Conservation (phyloP, 495 filamentous ascomycete genomes). For the Clavariopsis aquatica region DNA sequence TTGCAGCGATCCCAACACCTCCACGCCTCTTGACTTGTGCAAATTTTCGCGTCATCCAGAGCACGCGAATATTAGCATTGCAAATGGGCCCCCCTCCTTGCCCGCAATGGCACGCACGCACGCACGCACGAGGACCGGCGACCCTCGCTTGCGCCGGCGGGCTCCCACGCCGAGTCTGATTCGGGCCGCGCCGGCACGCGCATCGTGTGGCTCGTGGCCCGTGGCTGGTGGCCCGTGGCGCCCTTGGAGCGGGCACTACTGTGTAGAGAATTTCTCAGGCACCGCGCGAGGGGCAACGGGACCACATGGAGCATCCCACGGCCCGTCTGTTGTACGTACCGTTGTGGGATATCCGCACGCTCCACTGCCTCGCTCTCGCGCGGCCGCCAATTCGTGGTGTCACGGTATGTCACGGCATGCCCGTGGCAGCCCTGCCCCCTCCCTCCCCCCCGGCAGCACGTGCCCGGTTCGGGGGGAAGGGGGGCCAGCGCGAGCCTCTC, state of each 20-base stretch:
- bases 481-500: too few relatives aligned
- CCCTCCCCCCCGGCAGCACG: too few relatives aligned
- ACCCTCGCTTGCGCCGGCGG: background rate
- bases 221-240: too few relatives aligned
- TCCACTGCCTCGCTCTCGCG: too few relatives aligned
- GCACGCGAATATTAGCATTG: background rate
- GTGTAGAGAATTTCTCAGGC: background rate
- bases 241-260: conserved; percentile 2
- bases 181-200: conserved; percentile 13
- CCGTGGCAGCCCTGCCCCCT: too few relatives aligned
- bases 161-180: background rate
- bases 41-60: conserved; percentile 22
- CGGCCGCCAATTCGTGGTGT: too few relatives aligned
- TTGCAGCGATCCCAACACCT: background rate
- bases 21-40: background rate
- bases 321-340: too few relatives aligned
- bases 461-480: too few relatives aligned
- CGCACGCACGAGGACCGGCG: too few relatives aligned
- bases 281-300: conserved; percentile 9
- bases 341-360: too few relatives aligned
- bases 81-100: background rate
- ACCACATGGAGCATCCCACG: background rate
- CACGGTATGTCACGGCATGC: too few relatives aligned
- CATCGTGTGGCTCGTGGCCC: conserved; percentile 4
- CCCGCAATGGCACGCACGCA: conserved; percentile 6